A percentile compares a stretch with the other conserved stretches of the same genome.
Evolutionary conservation across 1,139 yeast species (phyloP).

Genomic region (Suhomyces wounanorum): DNA sequence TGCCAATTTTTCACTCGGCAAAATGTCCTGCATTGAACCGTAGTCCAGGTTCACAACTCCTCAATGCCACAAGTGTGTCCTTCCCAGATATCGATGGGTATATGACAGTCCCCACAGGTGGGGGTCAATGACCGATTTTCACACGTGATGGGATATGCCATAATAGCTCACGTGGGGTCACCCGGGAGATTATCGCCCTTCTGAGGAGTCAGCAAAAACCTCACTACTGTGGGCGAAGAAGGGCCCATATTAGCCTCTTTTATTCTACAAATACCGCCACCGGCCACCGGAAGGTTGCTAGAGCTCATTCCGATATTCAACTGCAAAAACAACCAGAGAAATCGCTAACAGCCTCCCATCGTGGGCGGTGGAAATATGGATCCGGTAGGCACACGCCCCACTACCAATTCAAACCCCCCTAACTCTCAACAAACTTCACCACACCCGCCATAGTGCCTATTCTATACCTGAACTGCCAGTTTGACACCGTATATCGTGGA

Average conservation of each 20-base stretch:
- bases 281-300: not conserved
- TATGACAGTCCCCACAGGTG: too few species aligned
- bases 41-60: too few species aligned
- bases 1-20: too few species aligned
- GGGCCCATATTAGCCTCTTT: not conserved
- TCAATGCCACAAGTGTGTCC: too few species aligned
- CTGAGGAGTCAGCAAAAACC: not conserved
- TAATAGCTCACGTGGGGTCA: not conserved
- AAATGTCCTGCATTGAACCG: too few species aligned
- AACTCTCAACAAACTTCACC: conserved; percentile 7
- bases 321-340: not conserved
- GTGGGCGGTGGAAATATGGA: not conserved
- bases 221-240: not conserved
- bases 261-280: not conserved
- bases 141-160: not conserved
- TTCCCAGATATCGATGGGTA: too few species aligned
- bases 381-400: conserved; percentile 2
- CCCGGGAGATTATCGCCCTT: conserved; percentile 3
- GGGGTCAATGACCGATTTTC: not conserved
- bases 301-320: not conserved
- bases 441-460: not conserved
- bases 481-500: not conserved
- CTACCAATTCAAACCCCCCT: conserved; percentile 9
- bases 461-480: not conserved
- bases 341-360: not conserved